Evolutionary conservation across 495 filamentous ascomycete species (phyloP).

Genomic region (Hapsidospora chrysogenum): DNA sequence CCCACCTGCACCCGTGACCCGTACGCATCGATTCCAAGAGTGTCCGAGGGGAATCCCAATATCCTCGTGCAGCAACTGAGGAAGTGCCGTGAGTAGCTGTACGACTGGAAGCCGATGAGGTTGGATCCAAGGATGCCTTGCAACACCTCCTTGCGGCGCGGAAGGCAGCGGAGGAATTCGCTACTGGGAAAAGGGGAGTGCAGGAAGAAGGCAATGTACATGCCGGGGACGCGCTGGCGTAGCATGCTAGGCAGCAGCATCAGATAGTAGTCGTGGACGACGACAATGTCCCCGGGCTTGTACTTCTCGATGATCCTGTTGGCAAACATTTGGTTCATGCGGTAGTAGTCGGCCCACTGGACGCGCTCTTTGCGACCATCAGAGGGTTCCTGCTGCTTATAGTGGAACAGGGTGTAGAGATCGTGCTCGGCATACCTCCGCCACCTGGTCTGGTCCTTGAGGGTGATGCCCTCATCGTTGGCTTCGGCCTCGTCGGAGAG

Average conservation of each 20-base stretch:
- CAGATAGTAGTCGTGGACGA: slow-evolving; percentile 86
- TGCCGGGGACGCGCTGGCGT: slow-evolving; percentile 61
- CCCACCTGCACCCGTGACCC: slow-evolving; percentile 76
- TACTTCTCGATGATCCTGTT: slow-evolving; percentile 72
- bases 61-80: slow-evolving; percentile 81
- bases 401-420: slow-evolving; percentile 80
- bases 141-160: slow-evolving; percentile 70
- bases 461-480: slow-evolving; percentile 40
- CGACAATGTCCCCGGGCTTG: slow-evolving; percentile 76
- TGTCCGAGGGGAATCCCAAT: slow-evolving; percentile 64
- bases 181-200: slow-evolving; percentile 89
- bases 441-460: slow-evolving; percentile 70
- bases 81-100: slow-evolving; percentile 84
- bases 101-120: slow-evolving; percentile 84
- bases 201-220: slow-evolving; percentile 82
- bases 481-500: slow-evolving; percentile 52
- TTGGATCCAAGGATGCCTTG: slow-evolving; percentile 79
- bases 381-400: slow-evolving; percentile 76
- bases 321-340: slow-evolving; percentile 75
- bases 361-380: slow-evolving; percentile 66
- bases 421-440: slow-evolving; percentile 77
- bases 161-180: slow-evolving; percentile 77
- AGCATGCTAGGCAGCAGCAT: slow-evolving; percentile 73
- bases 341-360: slow-evolving; percentile 78
- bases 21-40: slow-evolving; percentile 71